These are phyloP conservation scores for Colletotrichum chlorophyti DNA, from an alignment of 2,329 filamentous ascomycete genomes.

Conservation along the genomic window DNA sequence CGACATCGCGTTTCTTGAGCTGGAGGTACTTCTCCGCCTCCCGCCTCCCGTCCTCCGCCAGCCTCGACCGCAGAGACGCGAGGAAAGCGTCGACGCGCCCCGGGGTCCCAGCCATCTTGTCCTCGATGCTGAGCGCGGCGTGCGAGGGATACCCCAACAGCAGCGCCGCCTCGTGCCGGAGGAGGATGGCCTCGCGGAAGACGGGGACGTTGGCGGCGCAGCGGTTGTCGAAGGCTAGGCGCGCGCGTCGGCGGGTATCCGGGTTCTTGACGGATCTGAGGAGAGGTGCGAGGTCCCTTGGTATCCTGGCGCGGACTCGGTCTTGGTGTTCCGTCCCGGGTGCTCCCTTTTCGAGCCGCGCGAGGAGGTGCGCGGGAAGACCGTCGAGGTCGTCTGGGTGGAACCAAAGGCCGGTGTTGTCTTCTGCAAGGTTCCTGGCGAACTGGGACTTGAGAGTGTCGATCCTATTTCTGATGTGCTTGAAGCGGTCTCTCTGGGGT, in stretches of 20 bases:
- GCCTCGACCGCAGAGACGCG: conserved; percentile 39
- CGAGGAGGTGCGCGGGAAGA: conserved; percentile 39
- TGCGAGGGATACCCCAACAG: conserved; percentile 80
- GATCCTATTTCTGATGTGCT: neutral
- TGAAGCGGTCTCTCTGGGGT: neutral
- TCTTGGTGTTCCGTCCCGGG: conserved; percentile 64
- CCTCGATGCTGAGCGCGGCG: conserved; percentile 77
- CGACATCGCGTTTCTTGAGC: conserved; percentile 55
- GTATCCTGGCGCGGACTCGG: conserved; percentile 78
- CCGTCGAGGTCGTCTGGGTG: neutral
- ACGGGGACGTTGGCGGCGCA: conserved; percentile 59
- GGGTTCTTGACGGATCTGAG: conserved; percentile 77
- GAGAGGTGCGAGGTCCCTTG: conserved; percentile 80
- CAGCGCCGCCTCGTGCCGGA: conserved; percentile 80
- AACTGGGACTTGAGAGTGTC: neutral
- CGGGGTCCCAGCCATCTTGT: conserved; percentile 85
- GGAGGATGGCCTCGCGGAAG: conserved; percentile 76
- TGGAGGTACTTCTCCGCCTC: conserved; percentile 58
- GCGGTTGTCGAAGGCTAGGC: neutral
- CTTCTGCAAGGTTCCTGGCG: neutral
- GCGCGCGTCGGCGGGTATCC: conserved; percentile 56
- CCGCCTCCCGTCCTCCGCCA: conserved; percentile 53
- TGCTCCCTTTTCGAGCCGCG: conserved; percentile 71
- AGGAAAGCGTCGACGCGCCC: conserved; percentile 74
- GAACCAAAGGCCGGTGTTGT: neutral